Percentiles rank a stretch among this genome's conserved stretches.
Evolutionary conservation across 2,329 filamentous ascomycete species (phyloP).

Genomic region (Exophiala bonariae): DNA sequence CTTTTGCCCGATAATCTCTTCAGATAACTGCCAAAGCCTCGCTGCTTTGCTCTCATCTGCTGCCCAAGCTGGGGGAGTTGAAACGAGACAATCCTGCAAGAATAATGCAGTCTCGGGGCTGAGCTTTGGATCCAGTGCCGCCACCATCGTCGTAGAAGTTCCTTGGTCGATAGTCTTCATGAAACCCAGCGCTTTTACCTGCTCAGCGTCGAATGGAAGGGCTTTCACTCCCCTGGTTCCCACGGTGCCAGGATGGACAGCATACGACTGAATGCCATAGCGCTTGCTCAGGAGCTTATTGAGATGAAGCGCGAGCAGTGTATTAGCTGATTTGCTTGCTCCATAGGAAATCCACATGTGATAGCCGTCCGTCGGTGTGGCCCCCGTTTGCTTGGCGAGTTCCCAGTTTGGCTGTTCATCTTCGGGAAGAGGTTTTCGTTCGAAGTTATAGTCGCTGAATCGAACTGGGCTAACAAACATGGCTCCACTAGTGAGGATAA

Average conservation of each 20-base stretch:
- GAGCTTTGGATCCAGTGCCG: conserved; percentile 45
- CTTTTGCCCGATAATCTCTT: too few relatives aligned
- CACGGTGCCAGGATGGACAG: conserved; percentile 45
- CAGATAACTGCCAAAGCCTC: too few relatives aligned
- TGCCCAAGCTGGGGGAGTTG: conserved; percentile 31
- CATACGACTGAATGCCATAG: conserved; percentile 40
- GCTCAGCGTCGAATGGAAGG: too few relatives aligned
- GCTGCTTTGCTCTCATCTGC: conserved; percentile 27
- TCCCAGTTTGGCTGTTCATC: conserved; percentile 14
- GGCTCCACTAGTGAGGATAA: conserved; percentile 28
- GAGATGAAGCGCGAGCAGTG: too few relatives aligned
- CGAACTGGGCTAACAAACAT: conserved; percentile 33
- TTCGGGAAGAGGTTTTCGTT: conserved; percentile 25
- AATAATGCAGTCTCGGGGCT: conserved; percentile 27
- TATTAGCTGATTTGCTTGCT: conserved; percentile 52
- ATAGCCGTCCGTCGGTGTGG: conserved; percentile 30
- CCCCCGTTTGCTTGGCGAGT: conserved; percentile 22
- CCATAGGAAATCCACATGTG: conserved; percentile 42
- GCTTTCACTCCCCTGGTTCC: too few relatives aligned
- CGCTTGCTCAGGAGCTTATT: too few relatives aligned
- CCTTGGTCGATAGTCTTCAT: conserved; percentile 21
- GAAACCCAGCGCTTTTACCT: too few relatives aligned
- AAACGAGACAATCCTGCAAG: conserved; percentile 38
- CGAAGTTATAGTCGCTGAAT: conserved; percentile 38
- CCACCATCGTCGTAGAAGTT: conserved; percentile 42